These are phyloP conservation scores for Themeda triandra DNA, from an alignment of 176 grass and related monocot species.

Conservation along the genomic window DNA sequence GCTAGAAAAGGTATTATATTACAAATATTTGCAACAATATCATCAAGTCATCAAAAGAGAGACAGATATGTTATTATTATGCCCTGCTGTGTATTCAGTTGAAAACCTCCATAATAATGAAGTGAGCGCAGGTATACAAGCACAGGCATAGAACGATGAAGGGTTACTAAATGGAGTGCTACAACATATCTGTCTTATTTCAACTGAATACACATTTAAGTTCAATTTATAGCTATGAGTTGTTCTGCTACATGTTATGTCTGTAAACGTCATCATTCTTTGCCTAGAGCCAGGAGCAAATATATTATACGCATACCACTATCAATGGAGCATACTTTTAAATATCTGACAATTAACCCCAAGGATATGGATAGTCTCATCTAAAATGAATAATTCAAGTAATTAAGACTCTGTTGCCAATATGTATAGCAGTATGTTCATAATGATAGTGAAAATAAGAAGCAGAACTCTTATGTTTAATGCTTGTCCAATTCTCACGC, in stretches of 20 bases:
- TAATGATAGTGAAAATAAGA: neutral
- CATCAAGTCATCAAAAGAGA: too few species aligned
- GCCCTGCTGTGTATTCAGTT: neutral
- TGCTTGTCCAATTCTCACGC: neutral
- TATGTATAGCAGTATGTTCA: neutral
- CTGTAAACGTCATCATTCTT: neutral
- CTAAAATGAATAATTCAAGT: neutral
- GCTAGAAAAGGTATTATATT: neutral
- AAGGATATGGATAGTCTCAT: neutral
- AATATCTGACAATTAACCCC: neutral
- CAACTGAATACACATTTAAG: too few species aligned
- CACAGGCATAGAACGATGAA: neutral
- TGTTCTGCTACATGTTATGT: neutral
- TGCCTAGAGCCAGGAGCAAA: neutral
- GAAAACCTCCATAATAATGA: neutral
- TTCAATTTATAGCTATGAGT: neutral
- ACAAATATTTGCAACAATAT: neutral
- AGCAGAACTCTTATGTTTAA: neutral
- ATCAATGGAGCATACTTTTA: neutral
- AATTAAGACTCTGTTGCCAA: neutral
- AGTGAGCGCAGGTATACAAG: neutral
- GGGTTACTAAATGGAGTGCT: neutral
- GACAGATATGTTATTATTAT: neutral
- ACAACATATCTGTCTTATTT: too few species aligned
- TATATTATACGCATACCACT: neutral